phyloP scores from a whole-genome alignment of 805 yeast species.

The Kodamaea neixiangensis region DNA sequence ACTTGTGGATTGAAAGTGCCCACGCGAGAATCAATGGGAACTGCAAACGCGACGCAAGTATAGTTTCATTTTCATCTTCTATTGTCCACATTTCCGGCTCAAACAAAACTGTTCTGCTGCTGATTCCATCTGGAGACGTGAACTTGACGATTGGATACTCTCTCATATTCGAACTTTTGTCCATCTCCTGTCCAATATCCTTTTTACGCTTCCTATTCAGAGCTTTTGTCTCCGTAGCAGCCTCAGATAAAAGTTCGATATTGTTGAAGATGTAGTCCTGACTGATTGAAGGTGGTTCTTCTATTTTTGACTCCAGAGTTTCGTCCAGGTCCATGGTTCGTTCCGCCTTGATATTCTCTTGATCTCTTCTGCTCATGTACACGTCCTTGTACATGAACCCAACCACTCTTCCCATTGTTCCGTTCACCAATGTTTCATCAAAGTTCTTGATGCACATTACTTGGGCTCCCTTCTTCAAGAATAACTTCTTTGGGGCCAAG shows the following conservation, averaged over 20 bases:
- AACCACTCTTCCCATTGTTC: slow-evolving; percentile 70
- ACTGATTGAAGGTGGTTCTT: slow-evolving; percentile 7
- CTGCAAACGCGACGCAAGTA: slow-evolving; percentile 73
- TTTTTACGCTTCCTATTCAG: slow-evolving; percentile 50
- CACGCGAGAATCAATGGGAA: slow-evolving; percentile 91
- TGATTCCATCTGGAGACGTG: slow-evolving; percentile 64
- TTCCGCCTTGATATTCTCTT: slow-evolving; percentile 6
- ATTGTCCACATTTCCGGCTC: slow-evolving; percentile 81
- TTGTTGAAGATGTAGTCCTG: slow-evolving; percentile 12
- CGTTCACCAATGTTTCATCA: slow-evolving; percentile 73
- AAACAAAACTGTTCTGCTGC: slow-evolving; percentile 69
- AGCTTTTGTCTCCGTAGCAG: slow-evolving; percentile 22
- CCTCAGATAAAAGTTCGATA: slow-evolving; percentile 3
- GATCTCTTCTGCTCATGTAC: slow-evolving; percentile 27
- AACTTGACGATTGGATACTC: slow-evolving; percentile 79
- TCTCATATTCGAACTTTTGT: slow-evolving; percentile 46
- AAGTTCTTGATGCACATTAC: slow-evolving; percentile 81
- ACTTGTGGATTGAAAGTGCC: slow-evolving; percentile 94
- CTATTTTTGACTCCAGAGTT: background rate
- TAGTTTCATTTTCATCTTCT: slow-evolving; percentile 69
- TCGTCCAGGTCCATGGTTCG: slow-evolving; percentile 3
- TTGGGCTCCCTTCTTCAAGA: slow-evolving; percentile 70
- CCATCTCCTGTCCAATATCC: slow-evolving; percentile 43
- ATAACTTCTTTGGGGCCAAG: slow-evolving; percentile 59
- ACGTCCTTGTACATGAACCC: slow-evolving; percentile 51